Percentiles rank a stretch among this genome's conserved stretches.
phyloP scores from a whole-genome alignment of 305 asterid genomes.

The Fraxinus ornus region DNA sequence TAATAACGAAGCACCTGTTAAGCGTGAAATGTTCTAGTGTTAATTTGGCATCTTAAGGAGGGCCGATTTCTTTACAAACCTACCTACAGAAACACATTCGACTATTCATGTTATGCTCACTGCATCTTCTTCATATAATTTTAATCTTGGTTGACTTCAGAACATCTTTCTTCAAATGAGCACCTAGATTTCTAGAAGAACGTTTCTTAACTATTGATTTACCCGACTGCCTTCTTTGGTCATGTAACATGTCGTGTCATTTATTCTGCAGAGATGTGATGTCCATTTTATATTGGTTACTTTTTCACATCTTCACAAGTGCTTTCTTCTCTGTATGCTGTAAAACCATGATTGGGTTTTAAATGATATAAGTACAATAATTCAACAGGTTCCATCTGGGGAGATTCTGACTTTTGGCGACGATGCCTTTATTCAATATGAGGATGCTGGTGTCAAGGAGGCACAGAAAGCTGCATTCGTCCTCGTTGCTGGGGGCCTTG shows the following conservation, averaged over 20 bases:
- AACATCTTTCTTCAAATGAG: constrained; percentile 19
- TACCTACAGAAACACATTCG: not conserved
- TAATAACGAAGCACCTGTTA: not conserved
- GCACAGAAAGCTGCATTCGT: constrained; percentile 91
- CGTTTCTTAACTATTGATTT: constrained; percentile 1
- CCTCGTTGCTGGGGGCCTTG: constrained; percentile 99
- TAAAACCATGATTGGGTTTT: constrained; percentile 12
- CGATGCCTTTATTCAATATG: constrained; percentile 59
- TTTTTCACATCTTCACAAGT: not conserved
- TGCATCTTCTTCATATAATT: constrained; percentile 6
- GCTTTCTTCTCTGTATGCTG: constrained; percentile 1
- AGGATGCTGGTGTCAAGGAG: constrained; percentile 83
- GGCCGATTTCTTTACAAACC: not conserved
- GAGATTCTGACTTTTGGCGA: constrained; percentile 79
- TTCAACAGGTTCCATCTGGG: constrained; percentile 89
- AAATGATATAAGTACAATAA: constrained; percentile 14
- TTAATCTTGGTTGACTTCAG: constrained; percentile 15
- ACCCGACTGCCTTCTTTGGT: constrained; percentile 11
- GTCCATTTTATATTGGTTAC: constrained; percentile 11
- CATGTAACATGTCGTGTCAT: constrained; percentile 2
- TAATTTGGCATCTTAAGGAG: not conserved
- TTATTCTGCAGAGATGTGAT: constrained; percentile 9
- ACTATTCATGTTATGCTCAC: not conserved
- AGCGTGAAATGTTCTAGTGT: not conserved
- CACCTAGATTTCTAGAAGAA: constrained; percentile 6